Conservation (phyloP, 371 early-diverging fungal species). For the Batkoa obscura region DNA sequence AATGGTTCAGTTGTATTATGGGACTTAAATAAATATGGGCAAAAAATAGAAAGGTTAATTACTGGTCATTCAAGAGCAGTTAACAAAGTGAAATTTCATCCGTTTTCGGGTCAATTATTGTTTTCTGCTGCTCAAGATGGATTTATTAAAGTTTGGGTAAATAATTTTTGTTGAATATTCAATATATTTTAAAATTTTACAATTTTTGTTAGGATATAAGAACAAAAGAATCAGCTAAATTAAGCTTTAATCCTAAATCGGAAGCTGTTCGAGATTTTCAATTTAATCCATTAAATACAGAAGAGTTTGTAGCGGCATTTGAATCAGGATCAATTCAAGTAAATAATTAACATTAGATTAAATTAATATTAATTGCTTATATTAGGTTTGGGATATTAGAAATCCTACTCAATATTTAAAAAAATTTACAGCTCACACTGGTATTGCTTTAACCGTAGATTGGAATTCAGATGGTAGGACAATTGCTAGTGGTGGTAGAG, state of each 20-base stretch:
- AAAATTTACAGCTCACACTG: conserved; percentile 57
- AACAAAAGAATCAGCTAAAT: conserved; percentile 22
- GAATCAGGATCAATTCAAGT: conserved; percentile 66
- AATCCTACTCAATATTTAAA: conserved; percentile 37
- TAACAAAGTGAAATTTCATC: conserved; percentile 58
- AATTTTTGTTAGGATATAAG: conserved; percentile 41
- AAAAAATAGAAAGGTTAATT: conserved; percentile 44
- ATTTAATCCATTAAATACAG: conserved; percentile 37
- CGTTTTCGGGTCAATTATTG: conserved; percentile 43
- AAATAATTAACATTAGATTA: background rate
- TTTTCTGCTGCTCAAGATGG: conserved; percentile 71
- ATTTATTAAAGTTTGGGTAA: conserved; percentile 60
- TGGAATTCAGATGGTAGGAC: conserved; percentile 58
- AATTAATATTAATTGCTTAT: conserved; percentile 12
- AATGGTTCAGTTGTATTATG: conserved; percentile 57
- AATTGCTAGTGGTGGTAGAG: conserved; percentile 67
- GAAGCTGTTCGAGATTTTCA: conserved; percentile 74
- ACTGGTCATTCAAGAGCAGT: conserved; percentile 63
- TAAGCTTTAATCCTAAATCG: conserved; percentile 53
- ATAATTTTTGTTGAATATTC: conserved; percentile 14
- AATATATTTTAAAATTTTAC: background rate
- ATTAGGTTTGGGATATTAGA: conserved; percentile 54
- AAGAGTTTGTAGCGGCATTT: conserved; percentile 67
- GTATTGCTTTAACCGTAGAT: conserved; percentile 57
- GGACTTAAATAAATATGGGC: conserved; percentile 31